Evolutionary conservation across 345 rosid genomes (phyloP), one percentile per base, ranked within the genome.

Genomic region (Gynandropsis gynandra): DNA sequence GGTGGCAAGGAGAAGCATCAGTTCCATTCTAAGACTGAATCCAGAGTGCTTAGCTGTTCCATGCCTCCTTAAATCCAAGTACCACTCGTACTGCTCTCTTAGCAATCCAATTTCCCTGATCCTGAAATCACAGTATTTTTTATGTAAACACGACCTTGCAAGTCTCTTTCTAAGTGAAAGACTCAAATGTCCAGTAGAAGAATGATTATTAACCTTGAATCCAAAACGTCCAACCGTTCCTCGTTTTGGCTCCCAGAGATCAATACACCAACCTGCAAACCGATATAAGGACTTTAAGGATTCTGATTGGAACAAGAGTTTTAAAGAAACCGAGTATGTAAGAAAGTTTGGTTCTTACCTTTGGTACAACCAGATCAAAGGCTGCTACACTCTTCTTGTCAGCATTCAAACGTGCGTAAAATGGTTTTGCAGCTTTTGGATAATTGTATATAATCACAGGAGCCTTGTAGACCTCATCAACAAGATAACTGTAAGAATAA

Each of bases 351-450:
- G 36, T 52, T 4, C 19, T 59, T 64, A 83, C 97, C 92, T 71
- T 72, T 14, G 96, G 95, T n/a, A 87, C 61, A 39, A 84, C 79
- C 80, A 90, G 54, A 47, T 90, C 98, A 53, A 90, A 90, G 56
- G 98, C 87, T 47, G 96, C 95, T 46, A 82, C 98, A 36, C 95
- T 90, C 54, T 65, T 58, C 43, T 76, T 76, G 61, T 87, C 98
- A 38, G 72, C 78, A 50, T 90, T 90, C 71, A 76, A 55, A 49
- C 93, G 72, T 8, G 56, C 68, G 54, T 79, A 72, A 61, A 90
- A 87, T 9, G 89, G 95, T 65, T 80, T 77, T 1, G 55, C 41
- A 12, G 70, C 80, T 75, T 69, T 90, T 0, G 95, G 95, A 62
- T 74, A 71, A 56, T 80, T 63, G 63, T 82, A 79, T 49, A 87